A percentile compares a stretch with the other conserved stretches of the same genome.
phyloP scores from a whole-genome alignment of 2,329 filamentous ascomycete genomes.

The Fusarium xyrophilum region DNA sequence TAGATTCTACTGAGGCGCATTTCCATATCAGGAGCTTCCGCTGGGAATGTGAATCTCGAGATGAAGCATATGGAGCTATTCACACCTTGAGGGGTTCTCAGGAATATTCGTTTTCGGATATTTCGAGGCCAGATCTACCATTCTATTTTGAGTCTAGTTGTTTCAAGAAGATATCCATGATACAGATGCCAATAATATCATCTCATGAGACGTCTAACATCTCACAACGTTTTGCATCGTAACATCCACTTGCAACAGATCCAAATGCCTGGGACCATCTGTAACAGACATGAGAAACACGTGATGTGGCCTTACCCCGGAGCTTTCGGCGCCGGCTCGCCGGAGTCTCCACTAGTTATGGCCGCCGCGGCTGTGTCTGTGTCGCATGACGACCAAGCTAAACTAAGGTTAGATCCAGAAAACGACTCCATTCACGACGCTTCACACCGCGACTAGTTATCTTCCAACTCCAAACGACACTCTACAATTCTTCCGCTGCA shows the following conservation, averaged over 20 bases:
- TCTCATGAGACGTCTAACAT: conserved; percentile 4
- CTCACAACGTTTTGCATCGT: neutral
- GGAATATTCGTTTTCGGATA: neutral
- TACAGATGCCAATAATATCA: conserved; percentile 7
- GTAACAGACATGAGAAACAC: conserved; percentile 3
- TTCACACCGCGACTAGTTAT: conserved; percentile 26
- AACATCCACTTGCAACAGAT: conserved; percentile 6
- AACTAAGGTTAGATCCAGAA: conserved; percentile 18
- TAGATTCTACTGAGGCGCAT: neutral
- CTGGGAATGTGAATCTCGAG: neutral
- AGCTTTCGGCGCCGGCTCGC: conserved; percentile 35
- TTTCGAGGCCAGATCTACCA: conserved; percentile 4
- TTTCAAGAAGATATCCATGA: conserved; percentile 7
- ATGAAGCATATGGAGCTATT: conserved; percentile 20
- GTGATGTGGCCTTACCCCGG: conserved; percentile 33
- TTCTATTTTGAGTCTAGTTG: conserved; percentile 24
- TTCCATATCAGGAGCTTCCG: conserved; percentile 29
- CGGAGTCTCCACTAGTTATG: conserved; percentile 33
- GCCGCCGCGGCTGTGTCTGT: conserved; percentile 31
- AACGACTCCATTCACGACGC: conserved; percentile 34
- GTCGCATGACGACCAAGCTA: conserved; percentile 39
- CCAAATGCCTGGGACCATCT: neutral
- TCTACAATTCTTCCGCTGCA: neutral
- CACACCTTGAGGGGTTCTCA: conserved; percentile 2
- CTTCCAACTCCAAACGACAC: neutral